Evolutionary conservation across 495 filamentous ascomycete species (phyloP).

Genomic region (Aspergillus taichungensis): DNA sequence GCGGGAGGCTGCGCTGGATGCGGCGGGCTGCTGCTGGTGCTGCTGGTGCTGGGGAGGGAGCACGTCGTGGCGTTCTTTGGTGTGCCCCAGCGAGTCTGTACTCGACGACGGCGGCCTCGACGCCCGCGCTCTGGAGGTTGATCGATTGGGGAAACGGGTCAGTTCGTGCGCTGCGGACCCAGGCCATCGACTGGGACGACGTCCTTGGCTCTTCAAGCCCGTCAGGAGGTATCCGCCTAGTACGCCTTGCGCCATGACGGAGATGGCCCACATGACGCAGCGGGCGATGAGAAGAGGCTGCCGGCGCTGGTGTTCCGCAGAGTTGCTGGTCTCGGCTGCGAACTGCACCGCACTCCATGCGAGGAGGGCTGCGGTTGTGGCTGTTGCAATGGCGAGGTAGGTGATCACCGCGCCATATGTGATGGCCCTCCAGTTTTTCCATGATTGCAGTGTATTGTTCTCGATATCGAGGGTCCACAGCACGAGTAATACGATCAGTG

Average conservation of each 20-base stretch:
- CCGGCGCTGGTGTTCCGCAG: not conserved
- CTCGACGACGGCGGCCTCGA: constrained; percentile 7
- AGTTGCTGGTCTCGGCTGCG: not conserved
- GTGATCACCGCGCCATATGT: constrained; percentile 13
- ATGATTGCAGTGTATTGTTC: constrained; percentile 4
- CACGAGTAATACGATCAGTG: constrained; percentile 17
- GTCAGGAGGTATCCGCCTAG: constrained; percentile 25
- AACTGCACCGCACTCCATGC: constrained; percentile 14
- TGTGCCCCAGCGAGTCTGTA: constrained; percentile 6
- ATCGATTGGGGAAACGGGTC: constrained; percentile 13
- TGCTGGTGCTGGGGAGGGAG: not conserved
- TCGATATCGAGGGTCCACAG: constrained; percentile 18
- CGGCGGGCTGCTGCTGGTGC: constrained; percentile 1
- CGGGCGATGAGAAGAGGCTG: constrained; percentile 19
- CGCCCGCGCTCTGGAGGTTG: not conserved
- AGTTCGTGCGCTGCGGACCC: constrained; percentile 21
- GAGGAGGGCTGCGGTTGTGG: constrained; percentile 22
- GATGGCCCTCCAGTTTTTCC: constrained; percentile 13
- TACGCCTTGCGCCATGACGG: constrained; percentile 25
- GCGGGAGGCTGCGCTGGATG: constrained; percentile 20
- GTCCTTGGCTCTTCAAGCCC: constrained; percentile 7
- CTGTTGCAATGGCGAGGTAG: constrained; percentile 25
- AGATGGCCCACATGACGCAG: constrained; percentile 26
- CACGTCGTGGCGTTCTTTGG: constrained; percentile 5
- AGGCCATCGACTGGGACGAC: constrained; percentile 16